Evolutionary conservation across 2,329 filamentous ascomycete species (phyloP).

Genomic region (Sclerotinia minor): DNA sequence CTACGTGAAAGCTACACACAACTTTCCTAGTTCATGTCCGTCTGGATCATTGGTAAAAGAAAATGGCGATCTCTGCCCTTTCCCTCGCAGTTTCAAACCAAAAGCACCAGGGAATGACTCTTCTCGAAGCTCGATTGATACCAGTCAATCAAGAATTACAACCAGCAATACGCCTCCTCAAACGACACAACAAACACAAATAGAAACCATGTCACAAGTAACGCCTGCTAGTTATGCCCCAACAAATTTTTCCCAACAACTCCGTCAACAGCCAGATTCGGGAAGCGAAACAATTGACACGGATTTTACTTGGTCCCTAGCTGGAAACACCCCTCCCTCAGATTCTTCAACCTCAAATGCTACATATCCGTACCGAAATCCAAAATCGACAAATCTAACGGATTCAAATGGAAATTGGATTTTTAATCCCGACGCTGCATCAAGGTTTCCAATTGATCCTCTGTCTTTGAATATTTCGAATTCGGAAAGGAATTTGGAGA

Average conservation of each 20-base stretch:
- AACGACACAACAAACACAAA: background rate
- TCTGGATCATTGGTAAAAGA: background rate
- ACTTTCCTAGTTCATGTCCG: background rate
- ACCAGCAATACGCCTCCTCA: background rate
- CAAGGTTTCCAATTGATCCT: background rate
- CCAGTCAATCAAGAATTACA: background rate
- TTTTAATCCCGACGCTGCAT: background rate
- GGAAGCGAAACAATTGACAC: slow-evolving; percentile 21
- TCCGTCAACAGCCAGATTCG: background rate
- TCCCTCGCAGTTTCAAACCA: background rate
- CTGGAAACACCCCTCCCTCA: slow-evolving; percentile 25
- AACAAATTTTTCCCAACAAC: background rate
- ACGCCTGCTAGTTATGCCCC: too few relatives aligned
- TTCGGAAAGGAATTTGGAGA: background rate
- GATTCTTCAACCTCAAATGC: slow-evolving; percentile 22
- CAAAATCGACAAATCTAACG: background rate
- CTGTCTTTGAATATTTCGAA: background rate
- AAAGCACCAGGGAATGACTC: background rate
- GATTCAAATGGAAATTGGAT: slow-evolving; percentile 1
- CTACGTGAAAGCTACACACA: background rate
- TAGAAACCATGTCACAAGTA: background rate
- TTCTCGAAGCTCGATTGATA: slow-evolving; percentile 9
- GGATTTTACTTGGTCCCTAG: slow-evolving; percentile 4
- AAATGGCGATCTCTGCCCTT: background rate
- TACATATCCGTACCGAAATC: slow-evolving; percentile 9